phyloP scores from a whole-genome alignment of 2,329 filamentous ascomycete species.

The Neopestalotiopsis rosae region DNA sequence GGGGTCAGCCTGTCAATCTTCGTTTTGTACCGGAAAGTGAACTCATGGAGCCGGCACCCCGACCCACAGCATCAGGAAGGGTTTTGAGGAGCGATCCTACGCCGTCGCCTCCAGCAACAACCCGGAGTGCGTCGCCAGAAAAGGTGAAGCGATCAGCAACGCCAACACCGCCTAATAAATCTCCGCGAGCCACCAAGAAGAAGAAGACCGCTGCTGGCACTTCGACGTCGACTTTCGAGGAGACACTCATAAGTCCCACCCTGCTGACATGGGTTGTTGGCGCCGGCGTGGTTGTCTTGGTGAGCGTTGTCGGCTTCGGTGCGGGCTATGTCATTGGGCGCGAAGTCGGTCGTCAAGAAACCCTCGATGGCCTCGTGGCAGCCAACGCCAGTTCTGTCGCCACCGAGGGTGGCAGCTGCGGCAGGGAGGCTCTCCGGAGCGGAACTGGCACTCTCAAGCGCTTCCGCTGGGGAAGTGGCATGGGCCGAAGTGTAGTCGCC shows the following conservation, averaged over 20 bases:
- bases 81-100: conserved; percentile 22
- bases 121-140: conserved; percentile 38
- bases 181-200: conserved; percentile 61
- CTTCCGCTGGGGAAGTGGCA: conserved; percentile 57
- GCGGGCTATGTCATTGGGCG: conserved; percentile 72
- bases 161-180: conserved; percentile 41
- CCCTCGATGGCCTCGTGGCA: conserved; percentile 47
- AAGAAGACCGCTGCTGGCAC: conserved; percentile 51
- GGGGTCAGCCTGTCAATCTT: conserved; percentile 62
- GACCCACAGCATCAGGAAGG: conserved; percentile 26
- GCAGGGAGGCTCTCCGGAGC: conserved; percentile 58
- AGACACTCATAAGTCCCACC: conserved; percentile 60
- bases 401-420: conserved; percentile 53
- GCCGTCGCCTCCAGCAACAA: conserved; percentile 21
- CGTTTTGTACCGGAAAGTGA: conserved; percentile 67
- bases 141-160: conserved; percentile 56
- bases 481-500: conserved; percentile 57
- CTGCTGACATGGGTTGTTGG: conserved; percentile 69
- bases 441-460: conserved; percentile 56
- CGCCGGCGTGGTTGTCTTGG: conserved; percentile 70
- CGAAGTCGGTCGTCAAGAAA: conserved; percentile 69
- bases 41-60: conserved; percentile 47
- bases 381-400: conserved; percentile 45
- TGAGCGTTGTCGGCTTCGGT: conserved; percentile 72
- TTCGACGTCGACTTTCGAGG: conserved; percentile 40